A percentile compares a stretch with the other conserved stretches of the same genome.
Conservation (phyloP, 495 filamentous ascomycete genomes). For the Tuber calosporum region DNA sequence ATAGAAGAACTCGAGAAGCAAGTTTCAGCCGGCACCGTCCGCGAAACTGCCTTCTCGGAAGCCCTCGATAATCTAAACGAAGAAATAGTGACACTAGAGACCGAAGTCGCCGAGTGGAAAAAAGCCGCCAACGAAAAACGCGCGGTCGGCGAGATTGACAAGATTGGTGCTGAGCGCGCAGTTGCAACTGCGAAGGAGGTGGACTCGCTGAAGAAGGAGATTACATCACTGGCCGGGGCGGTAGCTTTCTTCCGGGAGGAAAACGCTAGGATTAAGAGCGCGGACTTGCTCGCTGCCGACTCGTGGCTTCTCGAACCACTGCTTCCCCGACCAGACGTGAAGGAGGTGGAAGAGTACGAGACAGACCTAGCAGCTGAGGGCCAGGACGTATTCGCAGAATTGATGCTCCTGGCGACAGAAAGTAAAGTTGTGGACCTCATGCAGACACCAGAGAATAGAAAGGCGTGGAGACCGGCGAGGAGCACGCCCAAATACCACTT, state of each 20-base stretch:
- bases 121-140: constrained; percentile 62
- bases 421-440: constrained; percentile 54
- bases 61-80: constrained; percentile 56
- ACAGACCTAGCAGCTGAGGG: constrained; percentile 59
- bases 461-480: constrained; percentile 56
- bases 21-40: constrained; percentile 52
- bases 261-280: constrained; percentile 57
- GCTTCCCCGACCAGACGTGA: constrained; percentile 48
- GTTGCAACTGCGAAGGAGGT: constrained; percentile 69
- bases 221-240: constrained; percentile 62
- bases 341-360: constrained; percentile 51
- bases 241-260: constrained; percentile 74
- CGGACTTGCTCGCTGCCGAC: constrained; percentile 55
- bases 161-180: constrained; percentile 52
- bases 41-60: constrained; percentile 48
- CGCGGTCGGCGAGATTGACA: constrained; percentile 48
- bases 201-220: constrained; percentile 62
- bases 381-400: constrained; percentile 61
- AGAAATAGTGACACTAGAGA: constrained; percentile 51
- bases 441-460: constrained; percentile 49
- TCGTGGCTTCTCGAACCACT: constrained; percentile 63
- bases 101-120: constrained; percentile 63
- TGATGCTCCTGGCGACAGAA: constrained; percentile 59
- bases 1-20: constrained; percentile 59
- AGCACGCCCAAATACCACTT: constrained; percentile 54